These are phyloP conservation scores for Leccinum fuscescens DNA, from an alignment of 1,284 basidiomycete genomes.

Conservation along the genomic window DNA sequence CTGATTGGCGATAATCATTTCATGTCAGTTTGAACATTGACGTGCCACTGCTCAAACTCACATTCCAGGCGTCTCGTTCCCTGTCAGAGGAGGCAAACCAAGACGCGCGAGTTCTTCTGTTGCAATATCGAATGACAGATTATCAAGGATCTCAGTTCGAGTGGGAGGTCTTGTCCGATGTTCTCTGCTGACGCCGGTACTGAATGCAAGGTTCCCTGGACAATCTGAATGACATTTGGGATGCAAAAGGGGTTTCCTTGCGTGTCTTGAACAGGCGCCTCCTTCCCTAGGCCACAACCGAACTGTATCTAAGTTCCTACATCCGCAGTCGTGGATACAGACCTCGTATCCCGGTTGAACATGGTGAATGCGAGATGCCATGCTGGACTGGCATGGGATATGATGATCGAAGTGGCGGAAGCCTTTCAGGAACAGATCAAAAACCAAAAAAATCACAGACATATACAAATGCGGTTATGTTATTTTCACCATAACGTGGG, in stretches of 20 bases:
- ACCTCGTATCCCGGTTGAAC: neutral
- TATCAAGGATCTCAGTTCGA: neutral
- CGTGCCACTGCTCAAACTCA: neutral
- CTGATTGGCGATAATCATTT: too few relatives aligned
- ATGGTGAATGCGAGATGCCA: neutral
- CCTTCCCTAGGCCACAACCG: neutral
- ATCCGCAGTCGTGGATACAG: neutral
- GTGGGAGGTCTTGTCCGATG: neutral
- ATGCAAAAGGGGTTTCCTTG: neutral
- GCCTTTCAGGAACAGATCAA: too few relatives aligned
- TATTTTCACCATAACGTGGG: too few relatives aligned
- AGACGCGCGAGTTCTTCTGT: neutral
- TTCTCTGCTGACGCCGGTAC: neutral
- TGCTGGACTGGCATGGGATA: neutral
- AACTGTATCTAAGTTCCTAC: neutral
- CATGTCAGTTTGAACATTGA: neutral
- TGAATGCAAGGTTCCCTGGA: neutral
- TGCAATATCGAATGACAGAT: neutral
- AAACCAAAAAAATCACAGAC: too few relatives aligned
- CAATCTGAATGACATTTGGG: neutral
- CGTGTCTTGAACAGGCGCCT: neutral
- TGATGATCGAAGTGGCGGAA: too few relatives aligned
- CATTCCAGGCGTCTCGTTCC: neutral
- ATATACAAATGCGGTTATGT: too few relatives aligned
- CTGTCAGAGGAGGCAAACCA: neutral